Conservation (phyloP, 1,284 basidiomycete species). For the Sanghuangporus baumii region DNA sequence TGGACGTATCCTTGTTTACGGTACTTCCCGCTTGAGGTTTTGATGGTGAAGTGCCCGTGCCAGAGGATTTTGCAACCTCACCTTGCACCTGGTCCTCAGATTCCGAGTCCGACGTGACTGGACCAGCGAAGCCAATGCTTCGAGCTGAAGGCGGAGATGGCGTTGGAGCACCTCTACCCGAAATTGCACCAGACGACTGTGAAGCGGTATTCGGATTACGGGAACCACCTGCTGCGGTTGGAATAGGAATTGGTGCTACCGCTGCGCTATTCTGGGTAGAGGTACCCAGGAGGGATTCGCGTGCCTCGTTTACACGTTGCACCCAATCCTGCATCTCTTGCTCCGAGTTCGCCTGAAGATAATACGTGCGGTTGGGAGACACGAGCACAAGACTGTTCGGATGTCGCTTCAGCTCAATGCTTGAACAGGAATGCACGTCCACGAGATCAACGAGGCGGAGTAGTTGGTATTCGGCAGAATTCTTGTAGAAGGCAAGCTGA, state of each 20-base stretch:
- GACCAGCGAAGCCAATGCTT: constrained; percentile 14
- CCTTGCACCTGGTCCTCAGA: constrained; percentile 59
- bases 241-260: constrained; percentile 44
- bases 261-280: constrained; percentile 51
- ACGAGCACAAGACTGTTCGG: constrained; percentile 90
- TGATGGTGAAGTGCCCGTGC: constrained; percentile 36
- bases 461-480: constrained; percentile 87
- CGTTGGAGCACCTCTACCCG: constrained; percentile 14
- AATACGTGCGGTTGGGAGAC: constrained; percentile 88
- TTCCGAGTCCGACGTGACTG: constrained; percentile 59
- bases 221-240: constrained; percentile 22
- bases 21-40: constrained; percentile 25
- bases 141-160: constrained; percentile 30
- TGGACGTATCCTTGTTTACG: constrained; percentile 39
- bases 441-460: constrained; percentile 85
- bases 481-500: constrained; percentile 97
- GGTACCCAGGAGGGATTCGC: constrained; percentile 56
- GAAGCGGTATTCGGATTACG: constrained; percentile 10
- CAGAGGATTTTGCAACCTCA: constrained; percentile 34
- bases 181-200: constrained; percentile 1
- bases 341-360: constrained; percentile 74
- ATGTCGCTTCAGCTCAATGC: constrained; percentile 87
- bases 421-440: constrained; percentile 88
- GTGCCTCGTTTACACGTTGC: constrained; percentile 71
- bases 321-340: constrained; percentile 85